Evolutionary conservation across 176 grass and related monocot genomes (phyloP).

Genomic region (maize (Zea mays)): Zm-B73-REFERENCE-NAM-5.0 NC_050098.1:64878001-64878500

Average conservation of each 20-base stretch:
- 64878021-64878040: neutral
- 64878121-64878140: constrained; percentile 39
- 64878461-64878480: neutral
- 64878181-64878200: constrained; percentile 48
- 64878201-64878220: constrained; percentile 48
- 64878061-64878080: constrained; percentile 2
- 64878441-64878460: neutral
- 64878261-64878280: constrained; percentile 15
- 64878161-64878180: constrained; percentile 39
- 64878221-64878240: constrained; percentile 26
- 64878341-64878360: constrained; percentile 16
- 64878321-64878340: neutral
- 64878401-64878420: neutral
- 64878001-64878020: neutral
- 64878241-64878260: constrained; percentile 8
- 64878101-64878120: constrained; percentile 40
- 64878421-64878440: neutral
- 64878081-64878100: neutral
- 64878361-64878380: constrained; percentile 20
- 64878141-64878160: constrained; percentile 41
- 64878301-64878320: neutral
- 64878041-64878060: constrained; percentile 28
- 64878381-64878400: neutral
- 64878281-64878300: constrained; percentile 36
- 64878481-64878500: neutral